Base-by-base conservation (phyloP, 148 eudicot species). In the Vaccinium corymbosum region DNA sequence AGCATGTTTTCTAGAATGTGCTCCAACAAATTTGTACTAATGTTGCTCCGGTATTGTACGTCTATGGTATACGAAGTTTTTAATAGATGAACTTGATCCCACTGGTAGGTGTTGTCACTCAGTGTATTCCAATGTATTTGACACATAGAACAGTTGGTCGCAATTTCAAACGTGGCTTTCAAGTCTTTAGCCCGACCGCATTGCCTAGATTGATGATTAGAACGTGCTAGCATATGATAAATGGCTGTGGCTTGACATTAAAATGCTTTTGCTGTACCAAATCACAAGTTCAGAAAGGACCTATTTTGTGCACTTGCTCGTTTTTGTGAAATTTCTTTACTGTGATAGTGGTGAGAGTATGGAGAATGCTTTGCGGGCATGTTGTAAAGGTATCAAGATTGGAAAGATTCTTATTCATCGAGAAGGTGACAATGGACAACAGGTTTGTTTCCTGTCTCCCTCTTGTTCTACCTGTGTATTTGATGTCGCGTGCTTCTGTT, bases 331-430 rank as follows among this genome's bases (percentile, higher is more conserved):
- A 42, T 42, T 42, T 42, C 46, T 49, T 64, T 74, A 27, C 64
- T 81, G 22, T 79, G 66, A 22, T 88, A 96, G 98, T 85, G 98
- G 98, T 52, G 98, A 96, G 89, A 96, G 98, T 85, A 96, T 96
- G 98, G 98, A 96, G 86, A 96, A 96, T 87, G 98, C 98, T 75
- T 85, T 94, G 87, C 89, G 99, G 53, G 99, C 99, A 81, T 96
- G 99, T 86, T 96, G 99, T 82, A 96, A 96, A 85, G 99, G 99
- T 78, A 94, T 96, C 56, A 96, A 96, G 85, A 92, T 96, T 35
- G 98, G 99, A 57, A 96, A 96, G 89, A 96, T 96, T 85, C 97
- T 96, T 78, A 96, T 96, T 85, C 99, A 96, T 72, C 91, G 98
- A 88, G 98, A 94, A 91, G 99, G 99, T 51, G 98, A 96, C 88